phyloP scores from a whole-genome alignment of 129 eudicot species.

The Glebionis coronaria region DNA sequence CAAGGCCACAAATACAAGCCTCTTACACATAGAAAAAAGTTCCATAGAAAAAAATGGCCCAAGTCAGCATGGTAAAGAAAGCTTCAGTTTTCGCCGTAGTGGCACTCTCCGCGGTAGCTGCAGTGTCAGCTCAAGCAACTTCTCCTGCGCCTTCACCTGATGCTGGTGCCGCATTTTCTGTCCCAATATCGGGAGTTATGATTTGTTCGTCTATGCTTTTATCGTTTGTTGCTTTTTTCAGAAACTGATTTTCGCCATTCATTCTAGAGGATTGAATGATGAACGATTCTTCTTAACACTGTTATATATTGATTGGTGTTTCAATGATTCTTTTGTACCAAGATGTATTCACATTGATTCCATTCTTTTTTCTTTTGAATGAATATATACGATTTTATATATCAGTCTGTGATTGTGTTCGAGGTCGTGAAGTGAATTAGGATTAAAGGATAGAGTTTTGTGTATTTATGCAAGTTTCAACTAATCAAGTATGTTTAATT shows the following conservation, averaged over 20 bases:
- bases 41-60: conserved; percentile 20
- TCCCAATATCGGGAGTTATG: conserved; percentile 37
- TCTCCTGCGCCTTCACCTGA: conserved; percentile 68
- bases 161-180: conserved; percentile 50
- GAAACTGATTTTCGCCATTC: conserved; percentile 22
- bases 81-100: conserved; percentile 17
- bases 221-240: conserved; percentile 37
- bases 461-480: no score
- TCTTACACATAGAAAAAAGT: background rate
- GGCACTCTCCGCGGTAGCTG: conserved; percentile 22
- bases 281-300: background rate
- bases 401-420: background rate
- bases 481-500: no score
- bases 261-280: background rate
- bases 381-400: background rate
- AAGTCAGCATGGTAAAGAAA: conserved; percentile 26
- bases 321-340: conserved; percentile 11
- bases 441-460: no score
- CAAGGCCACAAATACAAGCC: background rate
- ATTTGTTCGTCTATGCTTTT: conserved; percentile 44
- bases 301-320: conserved; percentile 7
- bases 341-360: background rate
- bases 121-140: conserved; percentile 34
- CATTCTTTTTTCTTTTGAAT: background rate
- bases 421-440: no score